These are phyloP conservation scores for Stagonosporopsis cucurbitacearum DNA, from an alignment of 2,329 filamentous ascomycete species.

Conservation along the genomic window DNA sequence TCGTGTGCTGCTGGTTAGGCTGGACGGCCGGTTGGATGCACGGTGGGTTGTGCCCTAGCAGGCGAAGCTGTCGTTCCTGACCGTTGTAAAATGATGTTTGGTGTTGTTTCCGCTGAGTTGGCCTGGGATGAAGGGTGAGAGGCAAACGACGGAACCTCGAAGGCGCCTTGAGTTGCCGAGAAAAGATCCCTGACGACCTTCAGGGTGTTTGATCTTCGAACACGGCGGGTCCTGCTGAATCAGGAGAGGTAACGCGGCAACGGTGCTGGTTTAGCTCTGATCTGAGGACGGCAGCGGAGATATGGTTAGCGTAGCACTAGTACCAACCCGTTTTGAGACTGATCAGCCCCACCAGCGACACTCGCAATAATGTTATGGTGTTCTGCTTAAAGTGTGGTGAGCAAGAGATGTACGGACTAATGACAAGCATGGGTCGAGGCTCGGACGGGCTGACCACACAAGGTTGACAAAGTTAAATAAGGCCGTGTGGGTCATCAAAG, in stretches of 20 bases:
- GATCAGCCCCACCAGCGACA: conserved; percentile 37
- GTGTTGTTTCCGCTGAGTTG: conserved; percentile 29
- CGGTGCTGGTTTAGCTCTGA: conserved; percentile 44
- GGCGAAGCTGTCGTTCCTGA: conserved; percentile 6
- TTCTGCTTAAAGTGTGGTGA: conserved; percentile 15
- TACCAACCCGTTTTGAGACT: conserved; percentile 35
- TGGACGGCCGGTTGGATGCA: conserved; percentile 3
- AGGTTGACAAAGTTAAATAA: conserved; percentile 14
- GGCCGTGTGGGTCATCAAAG: conserved; percentile 25
- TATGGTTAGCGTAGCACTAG: conserved; percentile 35
- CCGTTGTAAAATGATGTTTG: conserved; percentile 12
- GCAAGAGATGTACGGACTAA: conserved; percentile 24
- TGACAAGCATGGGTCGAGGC: conserved; percentile 8
- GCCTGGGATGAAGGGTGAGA: conserved; percentile 33
- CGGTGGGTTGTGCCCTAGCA: conserved; percentile 11
- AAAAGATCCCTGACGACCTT: conserved; percentile 30
- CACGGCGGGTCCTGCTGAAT: conserved; percentile 37
- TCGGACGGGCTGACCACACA: conserved; percentile 23
- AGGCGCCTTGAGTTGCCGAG: conserved; percentile 29
- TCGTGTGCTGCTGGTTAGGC: conserved; percentile 25
- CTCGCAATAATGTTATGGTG: conserved; percentile 45
- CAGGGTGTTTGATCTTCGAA: conserved; percentile 39
- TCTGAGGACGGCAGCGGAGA: conserved; percentile 42
- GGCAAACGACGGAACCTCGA: conserved; percentile 25
- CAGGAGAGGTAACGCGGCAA: conserved; percentile 39